Conservation (phyloP, 495 filamentous ascomycete species). For the Neurospora africana region DNA sequence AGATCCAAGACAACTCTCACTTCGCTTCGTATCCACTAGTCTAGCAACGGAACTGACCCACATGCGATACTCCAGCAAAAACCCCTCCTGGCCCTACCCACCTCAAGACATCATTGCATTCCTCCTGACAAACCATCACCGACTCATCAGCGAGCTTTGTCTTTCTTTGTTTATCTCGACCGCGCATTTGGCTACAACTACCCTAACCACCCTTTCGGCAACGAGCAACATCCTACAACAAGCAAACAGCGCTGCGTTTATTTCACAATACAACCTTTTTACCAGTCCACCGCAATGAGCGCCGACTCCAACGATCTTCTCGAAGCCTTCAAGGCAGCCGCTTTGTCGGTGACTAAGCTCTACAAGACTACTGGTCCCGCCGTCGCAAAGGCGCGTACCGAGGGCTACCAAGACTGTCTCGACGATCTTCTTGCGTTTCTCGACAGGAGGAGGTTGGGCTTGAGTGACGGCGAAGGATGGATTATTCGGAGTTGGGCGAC, state of each 20-base stretch:
- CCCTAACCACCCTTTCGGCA: neutral
- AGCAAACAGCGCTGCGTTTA: neutral
- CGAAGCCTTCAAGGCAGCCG: constrained; percentile 82
- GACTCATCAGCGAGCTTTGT: neutral
- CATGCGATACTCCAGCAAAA: neutral
- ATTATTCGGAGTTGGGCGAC: constrained; percentile 74
- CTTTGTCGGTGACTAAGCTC: constrained; percentile 88
- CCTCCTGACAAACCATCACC: neutral
- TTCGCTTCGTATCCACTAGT: neutral
- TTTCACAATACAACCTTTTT: neutral
- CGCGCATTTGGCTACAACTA: neutral
- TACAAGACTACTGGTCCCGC: constrained; percentile 81
- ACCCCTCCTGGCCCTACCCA: neutral
- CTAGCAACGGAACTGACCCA: neutral
- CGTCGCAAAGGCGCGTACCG: constrained; percentile 57
- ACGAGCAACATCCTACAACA: neutral
- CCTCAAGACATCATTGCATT: neutral
- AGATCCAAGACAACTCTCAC: neutral
- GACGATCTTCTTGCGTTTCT: constrained; percentile 81
- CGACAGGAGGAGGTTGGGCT: constrained; percentile 65
- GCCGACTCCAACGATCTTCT: constrained; percentile 65
- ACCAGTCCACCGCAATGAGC: constrained; percentile 13
- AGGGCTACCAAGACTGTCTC: constrained; percentile 89
- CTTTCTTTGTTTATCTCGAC: neutral
- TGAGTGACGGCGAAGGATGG: constrained; percentile 73